These are phyloP conservation scores for Pyricularia grisea DNA, from an alignment of 2,329 filamentous ascomycete genomes.

Conservation along the genomic window DNA sequence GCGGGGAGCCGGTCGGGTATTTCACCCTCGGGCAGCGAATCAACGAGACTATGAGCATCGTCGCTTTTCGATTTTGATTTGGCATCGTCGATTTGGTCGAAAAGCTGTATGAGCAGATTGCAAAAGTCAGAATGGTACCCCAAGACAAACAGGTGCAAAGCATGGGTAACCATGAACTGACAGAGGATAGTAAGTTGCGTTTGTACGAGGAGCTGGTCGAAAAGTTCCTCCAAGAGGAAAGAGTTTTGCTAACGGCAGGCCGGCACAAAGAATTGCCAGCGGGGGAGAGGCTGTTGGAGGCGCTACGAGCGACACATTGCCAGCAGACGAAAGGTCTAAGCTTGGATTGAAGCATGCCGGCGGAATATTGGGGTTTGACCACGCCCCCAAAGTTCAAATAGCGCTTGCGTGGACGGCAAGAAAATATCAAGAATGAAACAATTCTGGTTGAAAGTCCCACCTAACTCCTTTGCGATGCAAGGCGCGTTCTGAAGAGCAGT, in stretches of 20 bases:
- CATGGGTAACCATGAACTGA: neutral
- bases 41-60: neutral
- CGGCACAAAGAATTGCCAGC: neutral
- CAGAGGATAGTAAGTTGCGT: neutral
- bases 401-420: neutral
- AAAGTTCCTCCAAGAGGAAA: neutral
- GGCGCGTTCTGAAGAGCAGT: neutral
- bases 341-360: neutral
- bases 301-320: slow-evolving; percentile 1
- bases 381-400: neutral
- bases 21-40: neutral
- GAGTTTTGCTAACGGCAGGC: neutral
- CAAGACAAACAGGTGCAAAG: neutral
- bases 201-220: neutral
- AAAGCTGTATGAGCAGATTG: neutral
- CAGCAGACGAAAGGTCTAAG: neutral
- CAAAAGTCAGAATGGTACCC: neutral
- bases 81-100: neutral
- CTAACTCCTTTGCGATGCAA: neutral
- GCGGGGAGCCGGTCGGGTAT: neutral
- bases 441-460: neutral
- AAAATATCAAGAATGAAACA: neutral
- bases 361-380: neutral
- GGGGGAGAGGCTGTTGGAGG: neutral
- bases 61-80: neutral